Evolutionary conservation across 768 basidiomycete species (phyloP).

Genomic region (Mycena polygramma): DNA sequence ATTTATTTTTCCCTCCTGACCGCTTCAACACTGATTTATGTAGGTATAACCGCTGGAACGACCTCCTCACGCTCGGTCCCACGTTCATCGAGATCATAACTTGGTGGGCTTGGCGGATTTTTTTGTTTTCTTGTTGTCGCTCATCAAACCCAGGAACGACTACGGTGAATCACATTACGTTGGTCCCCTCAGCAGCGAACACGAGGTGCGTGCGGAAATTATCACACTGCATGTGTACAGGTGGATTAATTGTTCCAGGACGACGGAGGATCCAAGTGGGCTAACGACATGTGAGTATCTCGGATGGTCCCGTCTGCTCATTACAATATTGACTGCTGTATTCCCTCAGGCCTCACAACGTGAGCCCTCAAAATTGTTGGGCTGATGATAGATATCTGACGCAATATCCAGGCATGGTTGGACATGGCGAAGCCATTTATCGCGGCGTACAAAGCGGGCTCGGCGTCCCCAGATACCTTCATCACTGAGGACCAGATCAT

Average conservation of each 20-base stretch:
- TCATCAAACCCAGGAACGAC: constrained; percentile 20
- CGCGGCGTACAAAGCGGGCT: constrained; percentile 60
- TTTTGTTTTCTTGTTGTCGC: not conserved
- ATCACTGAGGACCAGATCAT: constrained; percentile 37
- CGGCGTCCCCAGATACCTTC: constrained; percentile 33
- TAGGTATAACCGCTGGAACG: constrained; percentile 31
- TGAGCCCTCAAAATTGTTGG: not conserved
- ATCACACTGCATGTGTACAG: not conserved
- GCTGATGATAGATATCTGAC: not conserved
- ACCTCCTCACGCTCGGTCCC: constrained; percentile 27
- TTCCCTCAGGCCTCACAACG: constrained; percentile 30
- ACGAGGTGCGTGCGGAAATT: constrained; percentile 19
- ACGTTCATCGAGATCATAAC: constrained; percentile 51
- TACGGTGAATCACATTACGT: constrained; percentile 62
- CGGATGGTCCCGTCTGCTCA: not conserved
- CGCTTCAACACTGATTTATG: too few relatives aligned
- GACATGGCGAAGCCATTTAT: constrained; percentile 62
- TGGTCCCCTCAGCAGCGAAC: constrained; percentile 51
- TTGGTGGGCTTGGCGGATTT: constrained; percentile 52
- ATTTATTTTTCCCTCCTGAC: too few relatives aligned
- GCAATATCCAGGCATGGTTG: constrained; percentile 48
- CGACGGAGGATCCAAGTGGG: constrained; percentile 38
- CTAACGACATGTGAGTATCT: constrained; percentile 35
- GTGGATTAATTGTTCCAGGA: constrained; percentile 2
- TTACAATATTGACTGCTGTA: not conserved